Evolutionary conservation across 768 basidiomycete genomes (phyloP).

Genomic region (Lepiota venenata): DNA sequence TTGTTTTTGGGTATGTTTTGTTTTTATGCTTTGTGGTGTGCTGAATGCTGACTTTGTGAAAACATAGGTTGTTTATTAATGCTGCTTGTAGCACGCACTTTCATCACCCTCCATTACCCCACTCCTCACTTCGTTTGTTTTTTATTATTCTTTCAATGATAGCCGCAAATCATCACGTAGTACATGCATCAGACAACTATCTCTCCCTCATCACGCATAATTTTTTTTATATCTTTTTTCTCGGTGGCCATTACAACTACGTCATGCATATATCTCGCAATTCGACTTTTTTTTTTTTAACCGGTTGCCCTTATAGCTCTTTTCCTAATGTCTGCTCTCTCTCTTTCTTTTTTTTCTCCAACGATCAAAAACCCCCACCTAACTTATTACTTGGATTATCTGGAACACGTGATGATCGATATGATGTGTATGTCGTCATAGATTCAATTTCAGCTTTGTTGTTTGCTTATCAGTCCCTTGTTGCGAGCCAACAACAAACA

Average conservation of each 20-base stretch:
- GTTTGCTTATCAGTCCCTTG: too few species aligned
- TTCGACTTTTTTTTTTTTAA: too few species aligned
- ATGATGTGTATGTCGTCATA: too few species aligned
- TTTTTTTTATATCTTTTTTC: not conserved
- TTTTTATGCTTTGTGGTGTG: not conserved
- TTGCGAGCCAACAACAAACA: too few species aligned
- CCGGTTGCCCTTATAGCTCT: not conserved
- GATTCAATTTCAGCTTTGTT: not conserved
- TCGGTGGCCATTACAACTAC: not conserved
- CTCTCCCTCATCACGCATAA: not conserved
- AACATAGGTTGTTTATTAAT: not conserved
- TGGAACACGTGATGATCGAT: not conserved
- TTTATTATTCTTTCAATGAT: too few species aligned
- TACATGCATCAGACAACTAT: constrained; percentile 4
- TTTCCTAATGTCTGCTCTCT: not conserved
- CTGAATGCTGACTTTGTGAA: not conserved
- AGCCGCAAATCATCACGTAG: not conserved
- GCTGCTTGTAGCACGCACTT: not conserved
- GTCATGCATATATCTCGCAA: not conserved
- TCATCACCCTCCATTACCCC: too few species aligned
- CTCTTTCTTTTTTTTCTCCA: not conserved
- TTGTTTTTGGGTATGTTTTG: not conserved
- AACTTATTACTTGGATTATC: not conserved
- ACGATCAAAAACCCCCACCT: not conserved
- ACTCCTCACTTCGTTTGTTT: not conserved